These are phyloP conservation scores for Puccinia novopanici DNA, from an alignment of 1,284 basidiomycete genomes.

Conservation along the genomic window DNA sequence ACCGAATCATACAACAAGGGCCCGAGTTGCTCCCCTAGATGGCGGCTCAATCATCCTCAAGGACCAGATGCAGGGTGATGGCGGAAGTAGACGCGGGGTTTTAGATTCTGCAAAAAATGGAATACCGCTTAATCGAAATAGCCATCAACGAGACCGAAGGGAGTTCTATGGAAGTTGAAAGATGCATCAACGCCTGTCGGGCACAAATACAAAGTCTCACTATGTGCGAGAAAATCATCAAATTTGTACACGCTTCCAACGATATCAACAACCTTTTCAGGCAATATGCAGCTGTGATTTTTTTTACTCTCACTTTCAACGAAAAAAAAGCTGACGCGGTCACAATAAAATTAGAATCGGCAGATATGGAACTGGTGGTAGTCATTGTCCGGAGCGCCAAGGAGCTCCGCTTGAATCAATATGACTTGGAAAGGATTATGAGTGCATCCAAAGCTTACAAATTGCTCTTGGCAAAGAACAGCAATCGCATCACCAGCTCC, in stretches of 20 bases:
- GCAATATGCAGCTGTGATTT: conserved; percentile 53
- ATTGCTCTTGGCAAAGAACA: conserved; percentile 52
- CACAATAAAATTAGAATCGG: conserved; percentile 51
- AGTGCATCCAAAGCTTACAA: conserved; percentile 52
- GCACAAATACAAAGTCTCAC: conserved; percentile 52
- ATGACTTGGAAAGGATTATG: conserved; percentile 54
- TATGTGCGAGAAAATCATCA: conserved; percentile 55
- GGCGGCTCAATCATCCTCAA: neutral
- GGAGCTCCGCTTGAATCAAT: conserved; percentile 54
- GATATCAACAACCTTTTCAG: conserved; percentile 54
- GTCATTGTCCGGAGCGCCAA: conserved; percentile 55
- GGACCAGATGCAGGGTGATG: neutral
- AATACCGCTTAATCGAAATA: conserved; percentile 52
- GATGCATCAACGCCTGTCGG: conserved; percentile 52
- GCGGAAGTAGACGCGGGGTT: neutral
- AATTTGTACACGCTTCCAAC: conserved; percentile 52
- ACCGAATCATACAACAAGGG: too few relatives aligned
- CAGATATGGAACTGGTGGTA: conserved; percentile 54
- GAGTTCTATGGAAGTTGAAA: conserved; percentile 51
- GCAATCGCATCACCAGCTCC: conserved; percentile 52
- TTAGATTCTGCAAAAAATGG: conserved; percentile 47
- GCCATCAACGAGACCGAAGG: conserved; percentile 52
- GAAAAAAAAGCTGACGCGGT: neutral
- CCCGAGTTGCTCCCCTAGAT: neutral
- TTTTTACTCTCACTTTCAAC: neutral